Conservation (phyloP, 2,329 filamentous ascomycete genomes). For the Diaporthe helianthi region DNA sequence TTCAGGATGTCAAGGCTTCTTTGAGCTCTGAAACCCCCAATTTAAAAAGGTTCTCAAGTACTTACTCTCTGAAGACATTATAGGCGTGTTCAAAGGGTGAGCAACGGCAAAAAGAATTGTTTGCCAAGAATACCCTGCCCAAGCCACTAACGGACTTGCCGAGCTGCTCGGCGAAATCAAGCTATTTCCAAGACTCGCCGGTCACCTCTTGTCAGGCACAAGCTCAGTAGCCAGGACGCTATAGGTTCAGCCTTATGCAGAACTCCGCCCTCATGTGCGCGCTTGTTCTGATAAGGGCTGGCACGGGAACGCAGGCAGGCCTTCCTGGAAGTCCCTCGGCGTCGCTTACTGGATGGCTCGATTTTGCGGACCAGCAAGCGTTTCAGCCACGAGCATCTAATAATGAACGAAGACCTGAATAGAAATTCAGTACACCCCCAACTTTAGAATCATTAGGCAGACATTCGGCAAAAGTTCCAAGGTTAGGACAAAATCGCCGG, state of each 20-base stretch:
- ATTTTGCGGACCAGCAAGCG: background rate
- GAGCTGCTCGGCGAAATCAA: conserved; percentile 14
- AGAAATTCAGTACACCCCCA: no score
- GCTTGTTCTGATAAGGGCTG: background rate
- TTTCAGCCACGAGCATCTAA: no score
- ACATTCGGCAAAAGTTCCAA: no score
- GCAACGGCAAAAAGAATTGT: background rate
- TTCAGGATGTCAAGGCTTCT: no score
- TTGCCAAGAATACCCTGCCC: background rate
- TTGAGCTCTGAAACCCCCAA: no score
- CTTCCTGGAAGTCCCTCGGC: no score
- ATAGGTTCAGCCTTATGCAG: background rate
- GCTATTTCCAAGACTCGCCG: conserved; percentile 20
- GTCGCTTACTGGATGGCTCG: background rate
- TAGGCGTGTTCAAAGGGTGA: background rate
- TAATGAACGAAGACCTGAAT: no score
- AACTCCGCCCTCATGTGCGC: no score
- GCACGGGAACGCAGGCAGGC: background rate
- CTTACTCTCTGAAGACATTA: background rate
- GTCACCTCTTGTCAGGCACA: conserved; percentile 10
- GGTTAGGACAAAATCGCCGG: no score
- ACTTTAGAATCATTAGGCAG: no score
- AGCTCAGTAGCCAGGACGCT: background rate
- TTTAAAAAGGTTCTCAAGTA: no score
- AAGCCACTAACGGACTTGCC: conserved; percentile 2